Conservation (phyloP, 2,329 filamentous ascomycete genomes). For the Aspergillus carbonarius region DNA sequence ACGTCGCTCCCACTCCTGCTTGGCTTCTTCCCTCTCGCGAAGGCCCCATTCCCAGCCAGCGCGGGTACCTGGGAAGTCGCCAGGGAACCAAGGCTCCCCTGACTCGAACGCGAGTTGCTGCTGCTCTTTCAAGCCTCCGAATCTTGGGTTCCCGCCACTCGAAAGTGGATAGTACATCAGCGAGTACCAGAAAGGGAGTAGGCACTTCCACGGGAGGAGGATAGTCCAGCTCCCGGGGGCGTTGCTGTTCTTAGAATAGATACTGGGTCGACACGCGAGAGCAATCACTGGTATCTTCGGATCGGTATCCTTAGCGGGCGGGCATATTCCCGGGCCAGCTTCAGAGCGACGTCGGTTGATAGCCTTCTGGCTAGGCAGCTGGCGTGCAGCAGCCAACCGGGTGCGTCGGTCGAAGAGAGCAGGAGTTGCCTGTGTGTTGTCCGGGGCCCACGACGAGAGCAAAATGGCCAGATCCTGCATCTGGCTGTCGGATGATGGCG, state of each 20-base stretch:
- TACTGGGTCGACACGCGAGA: constrained; percentile 57
- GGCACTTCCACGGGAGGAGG: constrained; percentile 86
- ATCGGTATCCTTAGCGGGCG: constrained; percentile 61
- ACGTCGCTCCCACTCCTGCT: constrained; percentile 68
- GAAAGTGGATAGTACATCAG: constrained; percentile 79
- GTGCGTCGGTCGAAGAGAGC: constrained; percentile 67
- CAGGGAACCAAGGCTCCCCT: constrained; percentile 77
- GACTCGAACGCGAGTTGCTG: constrained; percentile 81
- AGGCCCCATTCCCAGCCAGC: constrained; percentile 78
- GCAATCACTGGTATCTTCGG: constrained; percentile 76
- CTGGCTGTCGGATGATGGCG: constrained; percentile 36
- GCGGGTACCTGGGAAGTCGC: constrained; percentile 75
- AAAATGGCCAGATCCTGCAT: constrained; percentile 55
- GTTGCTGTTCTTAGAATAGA: constrained; percentile 42
- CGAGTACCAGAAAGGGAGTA: constrained; percentile 80
- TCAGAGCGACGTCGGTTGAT: constrained; percentile 74
- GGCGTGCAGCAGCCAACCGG: constrained; percentile 64
- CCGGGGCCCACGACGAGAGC: constrained; percentile 67
- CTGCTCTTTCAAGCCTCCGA: constrained; percentile 77
- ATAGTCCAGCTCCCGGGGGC: constrained; percentile 75
- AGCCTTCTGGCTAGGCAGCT: constrained; percentile 72
- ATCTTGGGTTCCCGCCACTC: constrained; percentile 75
- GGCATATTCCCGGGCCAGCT: constrained; percentile 61
- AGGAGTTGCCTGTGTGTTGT: constrained; percentile 49
- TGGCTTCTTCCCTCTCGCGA: constrained; percentile 60